phyloP scores from a whole-genome alignment of 1,284 basidiomycete species.

The Bondarzewia mesenterica region DNA sequence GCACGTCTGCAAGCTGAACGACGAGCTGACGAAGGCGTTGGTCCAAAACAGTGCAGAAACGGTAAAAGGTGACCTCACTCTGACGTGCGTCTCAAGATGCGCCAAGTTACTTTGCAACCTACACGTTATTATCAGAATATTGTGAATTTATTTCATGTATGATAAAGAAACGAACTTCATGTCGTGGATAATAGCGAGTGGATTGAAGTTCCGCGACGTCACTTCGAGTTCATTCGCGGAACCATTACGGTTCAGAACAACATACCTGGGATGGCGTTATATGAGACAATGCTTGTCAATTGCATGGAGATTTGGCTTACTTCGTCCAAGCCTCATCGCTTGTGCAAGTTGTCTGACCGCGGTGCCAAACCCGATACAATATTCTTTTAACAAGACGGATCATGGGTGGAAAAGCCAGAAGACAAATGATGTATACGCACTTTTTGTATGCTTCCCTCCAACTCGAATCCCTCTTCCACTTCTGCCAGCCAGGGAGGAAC shows the following conservation, averaged over 20 bases:
- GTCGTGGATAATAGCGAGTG: constrained; percentile 58
- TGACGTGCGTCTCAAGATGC: constrained; percentile 52
- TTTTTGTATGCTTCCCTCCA: constrained; percentile 60
- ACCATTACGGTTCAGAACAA: constrained; percentile 66
- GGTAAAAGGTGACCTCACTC: constrained; percentile 34
- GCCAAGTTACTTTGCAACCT: constrained; percentile 59
- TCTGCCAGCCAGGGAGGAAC: constrained; percentile 65
- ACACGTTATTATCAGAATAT: neutral
- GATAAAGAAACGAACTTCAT: constrained; percentile 46
- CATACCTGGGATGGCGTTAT: constrained; percentile 38
- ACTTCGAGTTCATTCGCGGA: constrained; percentile 61
- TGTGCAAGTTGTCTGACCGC: constrained; percentile 59
- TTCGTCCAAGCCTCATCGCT: constrained; percentile 75
- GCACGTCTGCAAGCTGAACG: constrained; percentile 60
- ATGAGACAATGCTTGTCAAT: too few relatives aligned
- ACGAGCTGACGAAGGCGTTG: constrained; percentile 37
- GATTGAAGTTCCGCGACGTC: constrained; percentile 59
- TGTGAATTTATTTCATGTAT: neutral
- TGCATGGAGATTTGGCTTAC: constrained; percentile 27
- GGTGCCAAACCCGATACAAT: constrained; percentile 57
- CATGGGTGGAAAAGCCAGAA: constrained; percentile 3
- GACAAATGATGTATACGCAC: constrained; percentile 26
- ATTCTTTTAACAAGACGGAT: constrained; percentile 36
- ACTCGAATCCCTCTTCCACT: constrained; percentile 51
- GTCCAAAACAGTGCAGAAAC: neutral